Percentiles rank a stretch among this genome's conserved stretches.
Conservation (phyloP, 2,329 filamentous ascomycete genomes). For the Aquanectria penicillioides region DNA sequence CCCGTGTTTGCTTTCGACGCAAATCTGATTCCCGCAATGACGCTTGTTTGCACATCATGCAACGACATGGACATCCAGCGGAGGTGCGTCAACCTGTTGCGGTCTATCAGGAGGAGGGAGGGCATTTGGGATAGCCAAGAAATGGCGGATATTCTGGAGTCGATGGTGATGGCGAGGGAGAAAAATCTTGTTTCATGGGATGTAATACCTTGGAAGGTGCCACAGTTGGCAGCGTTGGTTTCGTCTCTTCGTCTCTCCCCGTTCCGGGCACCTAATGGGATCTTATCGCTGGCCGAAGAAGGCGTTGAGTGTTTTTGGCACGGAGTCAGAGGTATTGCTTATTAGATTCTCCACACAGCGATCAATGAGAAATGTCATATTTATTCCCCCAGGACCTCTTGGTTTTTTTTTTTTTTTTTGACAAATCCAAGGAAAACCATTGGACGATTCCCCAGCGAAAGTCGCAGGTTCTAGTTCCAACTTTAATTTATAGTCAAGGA, state of each 20-base stretch:
- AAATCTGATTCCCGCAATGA: slow-evolving; percentile 23
- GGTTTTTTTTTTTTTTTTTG: neutral
- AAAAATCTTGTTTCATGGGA: slow-evolving; percentile 8
- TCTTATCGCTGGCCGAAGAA: slow-evolving; percentile 11
- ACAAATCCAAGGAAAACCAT: neutral
- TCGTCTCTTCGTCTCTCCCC: slow-evolving; percentile 1
- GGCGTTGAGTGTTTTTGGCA: slow-evolving; percentile 13
- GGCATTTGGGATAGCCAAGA: slow-evolving; percentile 39
- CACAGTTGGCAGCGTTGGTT: slow-evolving; percentile 12
- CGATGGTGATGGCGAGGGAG: slow-evolving; percentile 23
- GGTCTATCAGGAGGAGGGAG: slow-evolving; percentile 26
- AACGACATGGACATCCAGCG: slow-evolving; percentile 14
- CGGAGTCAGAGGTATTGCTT: neutral
- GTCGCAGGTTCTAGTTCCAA: too few species aligned
- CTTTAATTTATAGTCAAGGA: too few species aligned
- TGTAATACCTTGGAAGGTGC: slow-evolving; percentile 16
- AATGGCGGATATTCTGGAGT: slow-evolving; percentile 26
- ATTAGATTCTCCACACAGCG: neutral
- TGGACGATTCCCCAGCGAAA: too few species aligned
- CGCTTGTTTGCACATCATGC: slow-evolving; percentile 25
- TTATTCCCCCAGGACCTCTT: neutral
- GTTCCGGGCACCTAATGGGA: slow-evolving; percentile 2
- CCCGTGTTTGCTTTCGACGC: slow-evolving; percentile 33
- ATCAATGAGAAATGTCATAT: neutral
- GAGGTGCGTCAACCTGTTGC: slow-evolving; percentile 22